phyloP scores from a whole-genome alignment of 208 protist species.

The Crithidia acanthocephali region DNA sequence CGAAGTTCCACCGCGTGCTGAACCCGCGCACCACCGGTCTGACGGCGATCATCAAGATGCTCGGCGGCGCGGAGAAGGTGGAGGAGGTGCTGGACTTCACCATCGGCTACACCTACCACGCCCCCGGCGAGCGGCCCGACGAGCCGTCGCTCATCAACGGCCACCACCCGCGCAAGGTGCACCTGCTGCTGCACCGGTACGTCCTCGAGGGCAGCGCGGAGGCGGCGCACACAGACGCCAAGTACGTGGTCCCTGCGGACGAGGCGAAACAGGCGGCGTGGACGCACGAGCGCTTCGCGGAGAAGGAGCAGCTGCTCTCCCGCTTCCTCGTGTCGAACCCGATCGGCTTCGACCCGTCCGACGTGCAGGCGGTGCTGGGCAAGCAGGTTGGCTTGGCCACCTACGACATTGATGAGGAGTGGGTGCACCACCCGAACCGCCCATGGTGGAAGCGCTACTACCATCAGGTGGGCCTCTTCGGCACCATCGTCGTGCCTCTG shows the following conservation, averaged over 20 bases:
- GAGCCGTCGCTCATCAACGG: constrained; percentile 80
- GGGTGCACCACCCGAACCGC: constrained; percentile 24
- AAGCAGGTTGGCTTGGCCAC: constrained; percentile 45
- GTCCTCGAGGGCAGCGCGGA: constrained; percentile 26
- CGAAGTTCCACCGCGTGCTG: constrained; percentile 75
- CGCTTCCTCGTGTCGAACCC: constrained; percentile 71
- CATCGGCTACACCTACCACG: constrained; percentile 84
- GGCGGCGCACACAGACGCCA: constrained; percentile 13
- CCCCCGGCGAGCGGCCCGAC: constrained; percentile 51
- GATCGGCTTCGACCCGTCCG: constrained; percentile 60
- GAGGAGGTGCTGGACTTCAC: constrained; percentile 89
- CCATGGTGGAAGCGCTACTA: constrained; percentile 28
- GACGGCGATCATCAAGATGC: constrained; percentile 70
- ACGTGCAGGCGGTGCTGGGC: constrained; percentile 63
- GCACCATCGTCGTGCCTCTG: constrained; percentile 10
- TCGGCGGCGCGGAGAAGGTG: constrained; percentile 57
- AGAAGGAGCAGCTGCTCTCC: constrained; percentile 85
- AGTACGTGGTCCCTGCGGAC: constrained; percentile 41
- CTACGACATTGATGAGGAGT: constrained; percentile 60
- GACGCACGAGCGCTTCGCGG: constrained; percentile 75
- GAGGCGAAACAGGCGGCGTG: constrained; percentile 54
- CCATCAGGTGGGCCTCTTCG: constrained; percentile 30
- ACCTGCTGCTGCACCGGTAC: constrained; percentile 70
- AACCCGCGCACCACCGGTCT: constrained; percentile 83
- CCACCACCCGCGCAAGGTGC: constrained; percentile 65